phyloP scores from a whole-genome alignment of 2,329 filamentous ascomycete genomes.

The Dendrostoma leiphaemia region DNA sequence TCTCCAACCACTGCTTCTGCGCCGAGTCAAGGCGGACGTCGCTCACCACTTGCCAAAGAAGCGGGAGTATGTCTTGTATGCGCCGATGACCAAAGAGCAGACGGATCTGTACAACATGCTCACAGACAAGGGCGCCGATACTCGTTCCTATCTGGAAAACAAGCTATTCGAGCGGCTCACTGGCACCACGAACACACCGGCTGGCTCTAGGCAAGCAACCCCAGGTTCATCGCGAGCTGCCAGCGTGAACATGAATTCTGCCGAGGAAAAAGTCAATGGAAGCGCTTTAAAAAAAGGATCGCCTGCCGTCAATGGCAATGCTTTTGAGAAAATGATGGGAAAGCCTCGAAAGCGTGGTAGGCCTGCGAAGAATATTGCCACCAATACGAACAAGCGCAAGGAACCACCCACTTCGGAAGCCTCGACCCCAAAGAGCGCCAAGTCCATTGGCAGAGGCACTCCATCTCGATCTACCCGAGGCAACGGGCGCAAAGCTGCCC shows the following conservation, averaged over 20 bases:
- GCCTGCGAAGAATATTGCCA: conserved; percentile 23
- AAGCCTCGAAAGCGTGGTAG: conserved; percentile 28
- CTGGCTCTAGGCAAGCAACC: conserved; percentile 30
- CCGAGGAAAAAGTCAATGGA: conserved; percentile 17
- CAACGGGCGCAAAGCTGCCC: conserved; percentile 47
- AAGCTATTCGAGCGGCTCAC: conserved; percentile 69
- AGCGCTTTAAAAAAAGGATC: conserved; percentile 7
- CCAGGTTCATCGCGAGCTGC: conserved; percentile 39
- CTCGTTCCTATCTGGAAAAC: conserved; percentile 76
- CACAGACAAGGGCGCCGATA: conserved; percentile 55
- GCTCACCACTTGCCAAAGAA: conserved; percentile 92
- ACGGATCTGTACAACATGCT: conserved; percentile 79
- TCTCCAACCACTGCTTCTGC: conserved; percentile 83
- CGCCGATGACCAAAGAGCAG: conserved; percentile 86
- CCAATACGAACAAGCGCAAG: conserved; percentile 33
- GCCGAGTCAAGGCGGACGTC: conserved; percentile 90
- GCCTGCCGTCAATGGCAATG: conserved; percentile 46
- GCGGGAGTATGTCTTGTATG: conserved; percentile 92
- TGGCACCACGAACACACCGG: conserved; percentile 44
- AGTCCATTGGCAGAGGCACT: conserved; percentile 73
- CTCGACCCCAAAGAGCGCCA: conserved; percentile 63
- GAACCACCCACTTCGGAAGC: conserved; percentile 29
- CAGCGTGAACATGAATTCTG: conserved; percentile 26
- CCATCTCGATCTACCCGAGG: conserved; percentile 54
- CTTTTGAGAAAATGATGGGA: conserved; percentile 55